Evolutionary conservation across 768 basidiomycete species (phyloP), one percentile per base, ranked within the genome.

Genomic region (Nidularia sp.): DNA sequence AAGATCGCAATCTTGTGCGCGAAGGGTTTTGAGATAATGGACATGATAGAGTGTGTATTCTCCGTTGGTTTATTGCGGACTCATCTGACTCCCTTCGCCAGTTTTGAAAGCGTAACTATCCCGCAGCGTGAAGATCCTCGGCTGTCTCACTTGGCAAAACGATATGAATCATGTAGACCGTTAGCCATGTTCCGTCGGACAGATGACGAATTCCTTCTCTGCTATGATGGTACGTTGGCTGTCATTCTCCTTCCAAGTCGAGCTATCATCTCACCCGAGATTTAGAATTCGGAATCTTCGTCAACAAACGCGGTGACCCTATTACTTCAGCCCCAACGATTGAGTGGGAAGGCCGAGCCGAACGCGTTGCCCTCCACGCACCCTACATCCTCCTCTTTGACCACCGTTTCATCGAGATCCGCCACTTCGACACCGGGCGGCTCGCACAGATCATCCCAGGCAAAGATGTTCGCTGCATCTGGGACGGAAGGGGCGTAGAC

Each of bases 11-110:
- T 99, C 46, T 78, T 97, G 22, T 93, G 93, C 59, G 83, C 88
- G 0, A 93, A 90, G 60, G 95, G 94, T 12, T 98, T 99, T 60
- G 93, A 97, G 70, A 97, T 98, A 61, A 96, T 99, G 93, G 90
- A 97, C 63, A 76, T 99, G 29, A 83, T 83, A 12, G 89, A 95
- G 90, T 96, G 69, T 42, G 90, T 70, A 39, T 32, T 29, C 7
- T 12, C n/a, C 18, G 44, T 43, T 31, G 22, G 4, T 49, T 7
- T 2, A 32, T 9, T 2, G 31, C 34, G 12, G 34, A 43, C 34
- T 59, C 18, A 18, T 18, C 18, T 18, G 18, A 18, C 18, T 18
- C 18, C 18, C 18, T 18, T 18, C 1, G 1, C 18, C 18, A 93
- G 88, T 63, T 84, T 87, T 65, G 87, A 87, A 67, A 91, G 89